phyloP scores from a whole-genome alignment of 352 stramenopile genomes.

The Pythium plurisporium region DNA sequence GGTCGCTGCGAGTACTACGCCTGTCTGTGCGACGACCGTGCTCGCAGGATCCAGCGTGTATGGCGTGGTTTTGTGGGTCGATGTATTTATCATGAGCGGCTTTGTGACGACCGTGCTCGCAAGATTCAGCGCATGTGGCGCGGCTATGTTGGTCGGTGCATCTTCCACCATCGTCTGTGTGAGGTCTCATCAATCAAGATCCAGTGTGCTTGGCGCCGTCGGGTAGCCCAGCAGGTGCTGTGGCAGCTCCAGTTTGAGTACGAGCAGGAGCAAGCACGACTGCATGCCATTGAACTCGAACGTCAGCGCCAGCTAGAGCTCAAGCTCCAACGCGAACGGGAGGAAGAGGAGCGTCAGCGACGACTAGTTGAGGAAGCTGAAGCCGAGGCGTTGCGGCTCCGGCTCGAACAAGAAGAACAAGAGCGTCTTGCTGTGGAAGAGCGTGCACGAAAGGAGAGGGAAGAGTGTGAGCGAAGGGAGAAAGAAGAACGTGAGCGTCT shows the following conservation, averaged over 20 bases:
- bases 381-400: conserved; percentile 1
- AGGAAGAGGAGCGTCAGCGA: conserved; percentile 25
- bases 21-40: conserved; percentile 34
- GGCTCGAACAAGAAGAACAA: conserved; percentile 27
- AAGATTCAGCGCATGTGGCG: conserved; percentile 55
- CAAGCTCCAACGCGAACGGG: conserved; percentile 31
- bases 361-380: conserved; percentile 14
- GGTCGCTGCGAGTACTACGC: conserved; percentile 31
- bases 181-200: conserved; percentile 30
- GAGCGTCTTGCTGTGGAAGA: too few relatives aligned
- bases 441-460: conserved; percentile 11
- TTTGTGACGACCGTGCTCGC: conserved; percentile 33
- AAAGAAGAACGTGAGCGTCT: background rate
- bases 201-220: conserved; percentile 47
- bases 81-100: conserved; percentile 9
- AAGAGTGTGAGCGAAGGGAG: background rate
- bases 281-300: conserved; percentile 23
- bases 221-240: conserved; percentile 35
- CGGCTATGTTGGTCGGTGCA: conserved; percentile 15
- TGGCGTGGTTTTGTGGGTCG: conserved; percentile 32
- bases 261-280: conserved; percentile 27
- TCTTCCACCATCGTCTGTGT: conserved; percentile 10
- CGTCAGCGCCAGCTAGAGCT: conserved; percentile 29
- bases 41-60: conserved; percentile 27
- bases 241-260: conserved; percentile 23